These are phyloP conservation scores for Lasiosphaeria hispida DNA, from an alignment of 495 filamentous ascomycete species.

Conservation along the genomic window DNA sequence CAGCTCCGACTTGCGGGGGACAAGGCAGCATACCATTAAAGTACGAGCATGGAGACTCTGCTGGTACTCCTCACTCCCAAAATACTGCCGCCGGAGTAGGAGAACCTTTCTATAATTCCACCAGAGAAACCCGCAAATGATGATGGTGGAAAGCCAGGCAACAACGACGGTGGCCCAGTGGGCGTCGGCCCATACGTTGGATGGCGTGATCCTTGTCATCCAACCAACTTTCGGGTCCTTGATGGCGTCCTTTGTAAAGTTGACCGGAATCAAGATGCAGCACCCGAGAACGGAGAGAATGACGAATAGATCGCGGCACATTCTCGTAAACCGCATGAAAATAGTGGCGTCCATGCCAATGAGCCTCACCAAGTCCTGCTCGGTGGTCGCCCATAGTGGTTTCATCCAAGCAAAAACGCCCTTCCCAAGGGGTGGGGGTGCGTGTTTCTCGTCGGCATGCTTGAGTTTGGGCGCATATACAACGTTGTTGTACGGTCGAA, in stretches of 20 bases:
- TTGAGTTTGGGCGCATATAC: conserved; percentile 95
- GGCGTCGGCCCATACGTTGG: conserved; percentile 52
- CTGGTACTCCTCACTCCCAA: conserved; percentile 86
- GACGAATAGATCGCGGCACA: conserved; percentile 90
- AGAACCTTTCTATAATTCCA: conserved; percentile 77
- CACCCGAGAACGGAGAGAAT: conserved; percentile 71
- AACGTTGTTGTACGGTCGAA: conserved; percentile 84
- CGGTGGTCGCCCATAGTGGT: conserved; percentile 73
- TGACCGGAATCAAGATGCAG: conserved; percentile 78
- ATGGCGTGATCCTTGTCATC: conserved; percentile 52
- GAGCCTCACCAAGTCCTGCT: conserved; percentile 69
- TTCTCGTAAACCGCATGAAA: conserved; percentile 82
- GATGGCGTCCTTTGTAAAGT: conserved; percentile 54
- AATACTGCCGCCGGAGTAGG: conserved; percentile 70
- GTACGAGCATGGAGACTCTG: conserved; percentile 84
- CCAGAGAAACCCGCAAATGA: conserved; percentile 82
- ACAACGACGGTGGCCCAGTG: conserved; percentile 82
- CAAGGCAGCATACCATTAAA: conserved; percentile 62
- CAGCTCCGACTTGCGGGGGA: neutral
- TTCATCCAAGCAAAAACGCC: conserved; percentile 81
- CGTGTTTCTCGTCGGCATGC: conserved; percentile 86
- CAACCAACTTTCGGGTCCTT: conserved; percentile 46
- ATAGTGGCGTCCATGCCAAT: conserved; percentile 88
- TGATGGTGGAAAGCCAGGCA: conserved; percentile 74
- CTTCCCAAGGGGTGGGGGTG: conserved; percentile 85